Evolutionary conservation across 2,329 filamentous ascomycete genomes (phyloP).

Genomic region (Aspergillus pseudoterreus): DNA sequence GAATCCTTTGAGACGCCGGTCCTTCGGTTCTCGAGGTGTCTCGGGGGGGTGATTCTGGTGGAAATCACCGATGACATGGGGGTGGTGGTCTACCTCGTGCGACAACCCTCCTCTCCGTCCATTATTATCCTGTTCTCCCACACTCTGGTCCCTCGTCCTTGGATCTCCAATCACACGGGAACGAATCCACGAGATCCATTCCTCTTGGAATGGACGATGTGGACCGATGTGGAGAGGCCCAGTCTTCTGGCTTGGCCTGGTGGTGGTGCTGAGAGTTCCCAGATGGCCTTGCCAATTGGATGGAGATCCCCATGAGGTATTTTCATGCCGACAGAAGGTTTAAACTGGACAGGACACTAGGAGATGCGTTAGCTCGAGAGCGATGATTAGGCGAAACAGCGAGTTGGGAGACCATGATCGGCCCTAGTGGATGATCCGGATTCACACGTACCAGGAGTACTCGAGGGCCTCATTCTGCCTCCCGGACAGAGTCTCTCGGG

Average conservation of each 20-base stretch:
- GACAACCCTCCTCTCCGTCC: no score
- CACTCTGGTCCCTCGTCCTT: no score
- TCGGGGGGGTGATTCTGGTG: no score
- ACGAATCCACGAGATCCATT: no score
- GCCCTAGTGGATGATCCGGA: not conserved
- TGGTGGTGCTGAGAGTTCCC: not conserved
- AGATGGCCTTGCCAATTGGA: not conserved
- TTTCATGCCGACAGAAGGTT: not conserved
- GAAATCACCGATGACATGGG: no score
- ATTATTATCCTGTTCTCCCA: no score
- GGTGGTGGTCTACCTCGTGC: no score
- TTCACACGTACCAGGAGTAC: not conserved
- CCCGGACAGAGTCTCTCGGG: not conserved
- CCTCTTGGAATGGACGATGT: not conserved
- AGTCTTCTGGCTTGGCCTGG: not conserved
- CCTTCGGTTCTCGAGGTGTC: not conserved
- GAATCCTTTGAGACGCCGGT: constrained; percentile 9
- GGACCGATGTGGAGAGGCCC: constrained; percentile 7
- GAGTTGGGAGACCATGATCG: not conserved
- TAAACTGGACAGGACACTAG: not conserved
- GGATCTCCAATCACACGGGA: no score
- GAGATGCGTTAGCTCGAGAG: not conserved
- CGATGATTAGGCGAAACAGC: not conserved
- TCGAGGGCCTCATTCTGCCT: not conserved
- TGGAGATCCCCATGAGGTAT: not conserved